Conservation (phyloP, 352 stramenopile species). For the Albugo laibachii region DNA sequence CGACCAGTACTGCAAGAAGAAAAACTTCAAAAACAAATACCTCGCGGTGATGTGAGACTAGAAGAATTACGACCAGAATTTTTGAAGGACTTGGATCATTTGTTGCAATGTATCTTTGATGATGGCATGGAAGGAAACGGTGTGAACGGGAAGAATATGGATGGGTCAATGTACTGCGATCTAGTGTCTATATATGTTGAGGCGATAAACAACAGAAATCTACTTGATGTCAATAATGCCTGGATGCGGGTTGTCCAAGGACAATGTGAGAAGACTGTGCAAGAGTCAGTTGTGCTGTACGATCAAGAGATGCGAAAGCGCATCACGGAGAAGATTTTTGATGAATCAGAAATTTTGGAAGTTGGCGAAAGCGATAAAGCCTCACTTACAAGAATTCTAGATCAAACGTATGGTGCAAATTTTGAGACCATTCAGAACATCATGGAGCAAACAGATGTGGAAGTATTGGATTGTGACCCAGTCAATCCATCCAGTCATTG, state of each 20-base stretch:
- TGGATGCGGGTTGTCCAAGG: constrained; percentile 78
- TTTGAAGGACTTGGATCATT: constrained; percentile 32
- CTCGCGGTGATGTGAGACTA: constrained; percentile 25
- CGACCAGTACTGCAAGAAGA: constrained; percentile 72
- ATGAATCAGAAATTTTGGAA: no score
- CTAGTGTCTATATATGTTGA: constrained; percentile 67
- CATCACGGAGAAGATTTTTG: constrained; percentile 8
- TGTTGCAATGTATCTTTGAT: constrained; percentile 42
- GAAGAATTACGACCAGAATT: constrained; percentile 71
- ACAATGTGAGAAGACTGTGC: constrained; percentile 63
- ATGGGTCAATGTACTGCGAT: constrained; percentile 75
- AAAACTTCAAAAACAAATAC: constrained; percentile 43
- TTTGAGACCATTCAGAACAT: no score
- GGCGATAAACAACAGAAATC: constrained; percentile 73
- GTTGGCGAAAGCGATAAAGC: no score
- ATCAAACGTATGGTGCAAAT: no score
- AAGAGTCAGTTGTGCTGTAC: constrained; percentile 60
- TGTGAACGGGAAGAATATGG: constrained; percentile 67
- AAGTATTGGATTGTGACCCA: no score
- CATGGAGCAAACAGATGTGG: no score
- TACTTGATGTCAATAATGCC: constrained; percentile 73
- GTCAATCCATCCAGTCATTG: no score
- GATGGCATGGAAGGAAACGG: constrained; percentile 68
- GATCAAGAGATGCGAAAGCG: constrained; percentile 34
- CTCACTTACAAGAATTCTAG: no score